Evolutionary conservation across 805 yeast species (phyloP).

Genomic region (Yarrowia hollandica): DNA sequence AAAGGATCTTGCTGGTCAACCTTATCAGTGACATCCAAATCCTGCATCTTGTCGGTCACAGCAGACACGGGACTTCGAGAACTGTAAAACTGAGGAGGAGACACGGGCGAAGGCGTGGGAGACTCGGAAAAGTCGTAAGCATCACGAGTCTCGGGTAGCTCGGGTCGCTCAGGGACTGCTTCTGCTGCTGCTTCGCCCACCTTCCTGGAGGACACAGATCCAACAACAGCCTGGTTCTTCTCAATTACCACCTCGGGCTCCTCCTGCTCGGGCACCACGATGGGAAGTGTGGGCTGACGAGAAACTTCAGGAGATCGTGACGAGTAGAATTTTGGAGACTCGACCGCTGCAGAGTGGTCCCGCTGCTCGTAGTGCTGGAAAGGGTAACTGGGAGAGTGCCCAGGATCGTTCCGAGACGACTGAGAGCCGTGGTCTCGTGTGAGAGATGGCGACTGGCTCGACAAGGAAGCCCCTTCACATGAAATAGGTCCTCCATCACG

Average conservation of each 20-base stretch:
- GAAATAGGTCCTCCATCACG: background rate
- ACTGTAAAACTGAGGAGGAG: conserved; percentile 15
- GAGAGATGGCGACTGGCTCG: background rate
- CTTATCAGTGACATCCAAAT: background rate
- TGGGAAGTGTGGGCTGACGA: conserved; percentile 10
- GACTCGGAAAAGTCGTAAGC: no score
- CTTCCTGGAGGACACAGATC: background rate
- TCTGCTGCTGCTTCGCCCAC: background rate
- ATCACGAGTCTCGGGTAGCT: no score
- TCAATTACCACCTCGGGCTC: background rate
- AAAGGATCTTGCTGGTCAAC: conserved; percentile 1
- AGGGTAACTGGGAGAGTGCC: background rate
- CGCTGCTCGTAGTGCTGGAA: conserved; percentile 18
- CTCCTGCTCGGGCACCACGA: conserved; percentile 5
- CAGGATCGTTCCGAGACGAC: background rate
- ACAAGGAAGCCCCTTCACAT: no score
- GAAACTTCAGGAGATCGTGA: conserved; percentile 14
- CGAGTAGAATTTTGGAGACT: conserved; percentile 1
- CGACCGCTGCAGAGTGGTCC: background rate
- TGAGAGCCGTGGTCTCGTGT: background rate
- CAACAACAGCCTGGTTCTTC: conserved; percentile 18
- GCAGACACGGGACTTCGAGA: conserved; percentile 3
- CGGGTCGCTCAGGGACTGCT: no score
- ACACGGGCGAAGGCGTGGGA: background rate
- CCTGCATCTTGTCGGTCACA: background rate